phyloP scores from a whole-genome alignment of 2,329 filamentous ascomycete genomes.

The Fusarium kyushuense region DNA sequence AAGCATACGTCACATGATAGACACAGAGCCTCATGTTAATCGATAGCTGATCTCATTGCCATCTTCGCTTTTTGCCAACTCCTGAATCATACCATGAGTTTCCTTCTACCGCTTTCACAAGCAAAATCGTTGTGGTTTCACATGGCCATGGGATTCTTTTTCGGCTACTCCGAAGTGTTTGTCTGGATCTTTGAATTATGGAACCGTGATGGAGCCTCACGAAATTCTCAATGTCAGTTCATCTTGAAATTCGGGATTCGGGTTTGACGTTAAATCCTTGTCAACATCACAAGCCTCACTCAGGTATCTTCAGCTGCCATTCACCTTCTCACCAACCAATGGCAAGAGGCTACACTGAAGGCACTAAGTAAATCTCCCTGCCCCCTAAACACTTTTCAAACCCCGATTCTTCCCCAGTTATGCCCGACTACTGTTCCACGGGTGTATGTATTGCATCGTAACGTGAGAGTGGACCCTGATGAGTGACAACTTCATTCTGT shows the following conservation, averaged over 20 bases:
- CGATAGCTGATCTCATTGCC: not conserved
- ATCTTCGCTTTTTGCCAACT: not conserved
- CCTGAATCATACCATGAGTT: not conserved
- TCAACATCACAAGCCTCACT: slow-evolving; percentile 23
- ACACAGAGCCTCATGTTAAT: not conserved
- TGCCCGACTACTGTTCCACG: slow-evolving; percentile 23
- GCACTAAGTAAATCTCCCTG: not conserved
- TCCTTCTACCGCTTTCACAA: slow-evolving; percentile 8
- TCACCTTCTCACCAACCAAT: slow-evolving; percentile 8
- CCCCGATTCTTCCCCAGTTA: slow-evolving; percentile 41
- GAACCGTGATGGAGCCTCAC: slow-evolving; percentile 11
- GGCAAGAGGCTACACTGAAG: not conserved
- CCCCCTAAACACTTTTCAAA: slow-evolving; percentile 23
- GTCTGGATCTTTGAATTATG: slow-evolving; percentile 11
- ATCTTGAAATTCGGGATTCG: slow-evolving; percentile 21
- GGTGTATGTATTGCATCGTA: slow-evolving; percentile 1
- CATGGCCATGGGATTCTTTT: slow-evolving; percentile 2
- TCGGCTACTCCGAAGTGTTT: slow-evolving; percentile 28
- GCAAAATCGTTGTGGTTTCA: not conserved
- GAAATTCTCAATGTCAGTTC: slow-evolving; percentile 9
- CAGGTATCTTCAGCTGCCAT: slow-evolving; percentile 27
- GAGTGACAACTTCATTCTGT: slow-evolving; percentile 29
- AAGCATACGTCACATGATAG: slow-evolving; percentile 7
- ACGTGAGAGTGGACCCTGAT: slow-evolving; percentile 35
- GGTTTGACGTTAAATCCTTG: slow-evolving; percentile 16